Evolutionary conservation across 2,329 filamentous ascomycete genomes (phyloP).

Genomic region (Chaetomiaceae sp.): DNA sequence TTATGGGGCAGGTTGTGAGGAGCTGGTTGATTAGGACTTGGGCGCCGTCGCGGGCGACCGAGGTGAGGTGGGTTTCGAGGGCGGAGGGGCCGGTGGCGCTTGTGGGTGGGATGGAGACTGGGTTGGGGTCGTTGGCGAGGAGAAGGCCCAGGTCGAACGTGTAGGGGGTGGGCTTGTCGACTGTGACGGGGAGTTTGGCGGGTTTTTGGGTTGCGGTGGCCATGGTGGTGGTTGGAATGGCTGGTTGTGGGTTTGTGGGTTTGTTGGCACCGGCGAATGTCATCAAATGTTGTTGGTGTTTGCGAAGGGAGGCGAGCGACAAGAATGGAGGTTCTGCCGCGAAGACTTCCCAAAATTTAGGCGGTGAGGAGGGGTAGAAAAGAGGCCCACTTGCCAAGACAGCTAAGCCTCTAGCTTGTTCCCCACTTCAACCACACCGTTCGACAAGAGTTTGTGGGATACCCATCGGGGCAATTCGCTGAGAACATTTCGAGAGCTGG

Average conservation of each 20-base stretch:
- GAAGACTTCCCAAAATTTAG: slow-evolving; percentile 10
- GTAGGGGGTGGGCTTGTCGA: slow-evolving; percentile 82
- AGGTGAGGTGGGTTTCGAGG: slow-evolving; percentile 65
- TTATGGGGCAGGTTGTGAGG: slow-evolving; percentile 79
- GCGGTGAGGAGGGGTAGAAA: slow-evolving; percentile 5
- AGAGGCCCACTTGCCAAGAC: no score
- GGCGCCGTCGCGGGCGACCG: slow-evolving; percentile 79
- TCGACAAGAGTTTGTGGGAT: no score
- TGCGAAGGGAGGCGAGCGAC: neutral
- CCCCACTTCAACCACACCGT: no score
- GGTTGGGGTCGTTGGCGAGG: slow-evolving; percentile 82
- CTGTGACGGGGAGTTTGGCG: slow-evolving; percentile 57
- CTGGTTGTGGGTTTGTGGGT: neutral
- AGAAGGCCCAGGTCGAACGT: slow-evolving; percentile 92
- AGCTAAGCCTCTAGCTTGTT: no score
- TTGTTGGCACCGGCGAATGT: neutral
- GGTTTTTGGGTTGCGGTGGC: slow-evolving; percentile 30
- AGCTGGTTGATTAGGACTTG: slow-evolving; percentile 94
- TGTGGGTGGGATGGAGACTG: slow-evolving; percentile 54
- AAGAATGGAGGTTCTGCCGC: neutral
- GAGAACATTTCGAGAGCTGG: no score
- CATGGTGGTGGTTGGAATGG: slow-evolving; percentile 9
- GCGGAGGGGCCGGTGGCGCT: slow-evolving; percentile 36
- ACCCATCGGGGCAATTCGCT: no score
- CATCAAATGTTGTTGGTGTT: neutral